Conservation (phyloP, 2,329 filamentous ascomycete genomes). For the Aspergillus brasiliensis region DNA sequence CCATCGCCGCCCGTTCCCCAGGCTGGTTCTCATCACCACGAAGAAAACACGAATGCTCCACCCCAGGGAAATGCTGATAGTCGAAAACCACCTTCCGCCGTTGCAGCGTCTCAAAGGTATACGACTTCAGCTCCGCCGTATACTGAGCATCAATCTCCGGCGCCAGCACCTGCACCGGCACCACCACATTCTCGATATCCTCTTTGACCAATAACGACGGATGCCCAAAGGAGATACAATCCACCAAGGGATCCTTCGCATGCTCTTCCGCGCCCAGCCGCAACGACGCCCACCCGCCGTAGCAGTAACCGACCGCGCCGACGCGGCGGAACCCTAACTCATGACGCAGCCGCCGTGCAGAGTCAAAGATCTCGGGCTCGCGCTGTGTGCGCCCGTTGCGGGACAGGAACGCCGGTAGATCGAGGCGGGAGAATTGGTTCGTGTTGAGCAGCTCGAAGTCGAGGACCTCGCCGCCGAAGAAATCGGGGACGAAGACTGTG, state of each 20-base stretch:
- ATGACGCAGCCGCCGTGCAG: constrained; percentile 37
- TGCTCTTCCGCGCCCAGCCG: constrained; percentile 38
- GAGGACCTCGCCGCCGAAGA: constrained; percentile 36
- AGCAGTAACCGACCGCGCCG: constrained; percentile 55
- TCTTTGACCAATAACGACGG: constrained; percentile 46
- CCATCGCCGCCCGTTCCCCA: constrained; percentile 50
- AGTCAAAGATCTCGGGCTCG: constrained; percentile 41
- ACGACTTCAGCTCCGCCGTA: constrained; percentile 50
- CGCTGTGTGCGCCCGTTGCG: constrained; percentile 43
- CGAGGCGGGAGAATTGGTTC: constrained; percentile 30
- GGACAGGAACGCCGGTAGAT: constrained; percentile 42
- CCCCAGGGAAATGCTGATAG: constrained; percentile 55
- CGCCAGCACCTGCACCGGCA: constrained; percentile 56
- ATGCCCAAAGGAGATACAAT: constrained; percentile 51
- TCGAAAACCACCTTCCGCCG: constrained; percentile 47
- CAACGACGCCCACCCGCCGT: constrained; percentile 55
- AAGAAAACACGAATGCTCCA: constrained; percentile 50
- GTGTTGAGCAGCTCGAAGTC: too few relatives aligned
- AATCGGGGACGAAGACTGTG: constrained; percentile 49
- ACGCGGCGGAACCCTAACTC: constrained; percentile 30
- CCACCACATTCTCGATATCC: constrained; percentile 51
- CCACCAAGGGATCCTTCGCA: constrained; percentile 48
- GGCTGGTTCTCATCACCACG: constrained; percentile 45
- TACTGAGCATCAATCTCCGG: constrained; percentile 52
- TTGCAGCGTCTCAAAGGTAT: constrained; percentile 44